Percentiles rank a stretch among this genome's conserved stretches.
Evolutionary conservation across 805 yeast genomes (phyloP).

Genomic region (Cyberlindnera euphorbiae): DNA sequence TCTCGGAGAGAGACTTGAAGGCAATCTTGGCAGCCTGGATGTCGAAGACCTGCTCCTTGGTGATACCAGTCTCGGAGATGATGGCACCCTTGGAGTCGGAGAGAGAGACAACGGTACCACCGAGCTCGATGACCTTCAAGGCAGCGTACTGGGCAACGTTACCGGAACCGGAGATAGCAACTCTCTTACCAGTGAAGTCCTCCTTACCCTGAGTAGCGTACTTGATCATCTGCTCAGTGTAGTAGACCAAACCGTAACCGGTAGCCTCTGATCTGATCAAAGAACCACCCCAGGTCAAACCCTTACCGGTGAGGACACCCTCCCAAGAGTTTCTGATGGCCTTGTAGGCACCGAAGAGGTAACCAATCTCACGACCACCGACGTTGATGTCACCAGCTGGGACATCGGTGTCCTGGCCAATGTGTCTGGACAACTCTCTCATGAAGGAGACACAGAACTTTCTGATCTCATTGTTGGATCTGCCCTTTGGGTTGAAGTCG

Average conservation of each 20-base stretch:
- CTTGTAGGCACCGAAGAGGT: conserved; percentile 96
- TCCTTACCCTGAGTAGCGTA: conserved; percentile 87
- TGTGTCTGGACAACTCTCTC: conserved; percentile 93
- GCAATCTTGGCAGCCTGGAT: conserved; percentile 76
- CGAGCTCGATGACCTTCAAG: conserved; percentile 92
- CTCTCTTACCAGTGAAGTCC: conserved; percentile 87
- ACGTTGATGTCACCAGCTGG: conserved; percentile 99
- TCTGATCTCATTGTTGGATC: conserved; percentile 89
- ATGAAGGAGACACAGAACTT: conserved; percentile 94
- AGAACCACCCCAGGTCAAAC: conserved; percentile 98
- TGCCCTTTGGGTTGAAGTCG: conserved; percentile 96
- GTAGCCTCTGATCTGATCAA: conserved; percentile 99
- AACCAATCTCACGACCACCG: conserved; percentile 74
- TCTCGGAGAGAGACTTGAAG: conserved; percentile 70
- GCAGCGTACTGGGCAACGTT: conserved; percentile 99
- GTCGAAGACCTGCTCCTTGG: conserved; percentile 71
- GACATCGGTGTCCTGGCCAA: conserved; percentile 95
- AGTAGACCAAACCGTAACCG: conserved; percentile 96
- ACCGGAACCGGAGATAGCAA: conserved; percentile 97
- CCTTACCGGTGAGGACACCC: conserved; percentile 98
- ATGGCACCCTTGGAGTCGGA: conserved; percentile 94
- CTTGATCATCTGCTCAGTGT: conserved; percentile 96
- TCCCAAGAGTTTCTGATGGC: conserved; percentile 85
- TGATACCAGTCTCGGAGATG: conserved; percentile 74
- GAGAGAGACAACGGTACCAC: conserved; percentile 89